Evolutionary conservation across 2,329 filamentous ascomycete genomes (phyloP), one percentile per base, ranked within the genome.

Genomic region (Thelonectria rubi): DNA sequence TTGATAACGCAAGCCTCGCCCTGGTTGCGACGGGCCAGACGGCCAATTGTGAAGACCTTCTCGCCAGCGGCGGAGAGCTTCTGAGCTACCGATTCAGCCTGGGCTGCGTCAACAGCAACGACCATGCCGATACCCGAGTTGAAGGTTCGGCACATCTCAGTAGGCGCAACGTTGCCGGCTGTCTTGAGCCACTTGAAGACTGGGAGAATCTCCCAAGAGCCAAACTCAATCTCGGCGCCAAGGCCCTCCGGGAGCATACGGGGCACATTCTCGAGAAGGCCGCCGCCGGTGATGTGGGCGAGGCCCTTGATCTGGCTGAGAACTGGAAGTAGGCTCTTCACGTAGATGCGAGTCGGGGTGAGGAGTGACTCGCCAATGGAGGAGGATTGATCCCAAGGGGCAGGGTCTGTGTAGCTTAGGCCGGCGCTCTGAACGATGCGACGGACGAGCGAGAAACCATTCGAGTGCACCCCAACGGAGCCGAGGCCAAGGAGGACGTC

Each of bases 81-180:
- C 54, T 81, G 77, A 18, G 81, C 81, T 2, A 92, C 88, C 39
- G 83, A 81, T 6, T 86, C 83, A 2, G 83, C 91, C 68, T 91
- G 85, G 34, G 80, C 83, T 58, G 85, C 81, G 26, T 85, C 86
- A 3, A 97, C 92, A 5, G 93, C 93, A 30, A 94, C 82, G 6
- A 97, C 91, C 94, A 99, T 98, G 48, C 95, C 95, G 46, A 99
- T 81, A 52, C 95, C 95, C 8, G 91, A 93, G 81, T 99, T 99
- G 85, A 97, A 98, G 2, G 93, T 95, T 60, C 93, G 85, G 53
- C 90, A 93, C 86, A 98, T 96, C 80, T 99, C 95, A 10, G 81
- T 74, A 2, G 89, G 83, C 55, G 84, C 86, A 32, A 98, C 88
- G 63, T 91, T 90, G n/a, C 87, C 88, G 3, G 82, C 81, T 63